These are phyloP conservation scores for Pseudopyricularia javanii DNA, from an alignment of 2,329 filamentous ascomycete genomes.

Conservation along the genomic window DNA sequence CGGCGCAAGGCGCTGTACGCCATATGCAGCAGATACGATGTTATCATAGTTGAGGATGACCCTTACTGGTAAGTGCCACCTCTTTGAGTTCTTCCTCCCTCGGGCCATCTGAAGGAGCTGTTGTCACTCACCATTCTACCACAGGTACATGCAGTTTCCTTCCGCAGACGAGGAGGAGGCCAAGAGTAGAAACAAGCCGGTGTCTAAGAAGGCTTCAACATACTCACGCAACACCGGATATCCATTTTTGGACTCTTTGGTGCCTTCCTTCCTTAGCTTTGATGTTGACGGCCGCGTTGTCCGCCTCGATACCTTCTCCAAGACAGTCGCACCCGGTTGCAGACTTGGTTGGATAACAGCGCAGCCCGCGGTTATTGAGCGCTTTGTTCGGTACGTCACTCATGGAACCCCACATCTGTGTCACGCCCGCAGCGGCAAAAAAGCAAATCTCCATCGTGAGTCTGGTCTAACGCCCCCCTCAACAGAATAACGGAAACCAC, in stretches of 20 bases:
- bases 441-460: too few relatives aligned
- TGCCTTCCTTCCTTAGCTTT: slow-evolving; percentile 67
- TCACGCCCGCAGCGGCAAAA: too few relatives aligned
- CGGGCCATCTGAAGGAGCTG: too few relatives aligned
- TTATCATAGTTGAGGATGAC: slow-evolving; percentile 84
- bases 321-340: slow-evolving; percentile 74
- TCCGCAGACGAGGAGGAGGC: slow-evolving; percentile 46
- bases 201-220: slow-evolving; percentile 18
- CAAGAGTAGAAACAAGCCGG: slow-evolving; percentile 27
- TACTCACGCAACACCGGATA: slow-evolving; percentile 41
- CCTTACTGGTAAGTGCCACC: slow-evolving; percentile 88
- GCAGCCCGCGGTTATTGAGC: slow-evolving; percentile 71
- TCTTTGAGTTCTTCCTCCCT: too few relatives aligned
- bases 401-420: neutral
- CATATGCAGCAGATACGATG: slow-evolving; percentile 70
- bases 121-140: too few relatives aligned
- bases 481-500: slow-evolving; percentile 60
- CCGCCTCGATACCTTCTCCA: slow-evolving; percentile 87
- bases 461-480: slow-evolving; percentile 10
- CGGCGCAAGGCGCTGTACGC: slow-evolving; percentile 63
- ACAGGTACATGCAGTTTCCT: slow-evolving; percentile 66
- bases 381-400: slow-evolving; percentile 59
- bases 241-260: slow-evolving; percentile 60
- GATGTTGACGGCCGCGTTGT: slow-evolving; percentile 81
- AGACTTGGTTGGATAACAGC: slow-evolving; percentile 84